phyloP scores from a whole-genome alignment of 441 rosid species.

The Macaranga tanarius region DNA sequence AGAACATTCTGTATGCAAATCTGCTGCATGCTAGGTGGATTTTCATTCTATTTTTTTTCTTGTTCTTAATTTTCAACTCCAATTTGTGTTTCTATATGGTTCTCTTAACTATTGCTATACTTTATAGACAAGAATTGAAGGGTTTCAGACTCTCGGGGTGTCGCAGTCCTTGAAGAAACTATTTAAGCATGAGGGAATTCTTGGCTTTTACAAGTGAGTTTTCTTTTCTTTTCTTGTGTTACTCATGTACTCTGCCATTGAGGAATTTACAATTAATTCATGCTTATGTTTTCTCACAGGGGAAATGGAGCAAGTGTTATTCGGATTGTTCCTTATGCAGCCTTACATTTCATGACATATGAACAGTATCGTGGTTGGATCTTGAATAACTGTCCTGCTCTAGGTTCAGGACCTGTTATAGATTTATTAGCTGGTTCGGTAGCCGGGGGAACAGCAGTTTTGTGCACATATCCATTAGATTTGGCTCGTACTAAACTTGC shows the following conservation, averaged over 20 bases:
- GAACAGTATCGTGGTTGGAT: conserved; percentile 92
- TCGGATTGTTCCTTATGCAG: conserved; percentile 94
- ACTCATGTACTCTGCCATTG: neutral
- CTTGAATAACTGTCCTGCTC: conserved; percentile 54
- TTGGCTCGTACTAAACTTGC: conserved; percentile 97
- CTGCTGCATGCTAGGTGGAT: neutral
- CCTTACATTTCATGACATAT: conserved; percentile 94
- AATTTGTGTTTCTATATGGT: neutral
- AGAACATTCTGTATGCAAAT: neutral
- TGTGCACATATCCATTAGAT: conserved; percentile 94
- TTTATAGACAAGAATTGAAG: conserved; percentile 77
- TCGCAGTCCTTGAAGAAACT: conserved; percentile 68
- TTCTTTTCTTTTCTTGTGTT: conserved; percentile 7
- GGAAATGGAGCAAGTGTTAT: conserved; percentile 96
- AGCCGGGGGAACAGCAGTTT: conserved; percentile 95
- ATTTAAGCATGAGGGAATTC: conserved; percentile 74
- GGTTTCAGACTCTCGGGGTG: conserved; percentile 78
- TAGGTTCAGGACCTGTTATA: conserved; percentile 84
- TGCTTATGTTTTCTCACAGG: conserved; percentile 41
- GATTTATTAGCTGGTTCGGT: conserved; percentile 95
- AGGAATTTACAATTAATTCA: conserved; percentile 16
- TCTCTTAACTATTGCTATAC: conserved; percentile 13
- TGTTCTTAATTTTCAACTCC: conserved; percentile 5
- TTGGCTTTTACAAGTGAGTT: conserved; percentile 82
- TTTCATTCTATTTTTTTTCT: neutral